Evolutionary conservation across 495 filamentous ascomycete species (phyloP).

Genomic region (Xylaria flabelliformis): DNA sequence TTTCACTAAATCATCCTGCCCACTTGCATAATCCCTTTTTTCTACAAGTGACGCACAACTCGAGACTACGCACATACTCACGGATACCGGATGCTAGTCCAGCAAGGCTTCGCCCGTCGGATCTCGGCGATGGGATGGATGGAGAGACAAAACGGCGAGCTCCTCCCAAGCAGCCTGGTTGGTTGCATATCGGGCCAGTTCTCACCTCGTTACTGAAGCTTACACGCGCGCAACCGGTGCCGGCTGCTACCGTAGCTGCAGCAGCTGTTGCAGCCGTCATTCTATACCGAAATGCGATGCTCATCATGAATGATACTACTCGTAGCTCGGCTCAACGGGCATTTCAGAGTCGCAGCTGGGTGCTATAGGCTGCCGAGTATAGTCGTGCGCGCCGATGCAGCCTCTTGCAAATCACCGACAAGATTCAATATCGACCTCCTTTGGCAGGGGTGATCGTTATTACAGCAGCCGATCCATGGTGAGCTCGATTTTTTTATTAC

Average conservation of each 20-base stretch:
- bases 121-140: constrained; percentile 4
- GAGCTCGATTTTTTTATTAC: constrained; percentile 21
- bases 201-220: background rate
- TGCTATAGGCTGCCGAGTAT: background rate
- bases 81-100: background rate
- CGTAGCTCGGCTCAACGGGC: constrained; percentile 1
- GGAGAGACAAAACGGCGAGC: background rate
- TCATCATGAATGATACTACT: background rate
- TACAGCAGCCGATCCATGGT: constrained; percentile 10
- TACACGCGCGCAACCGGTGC: constrained; percentile 18
- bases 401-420: constrained; percentile 1
- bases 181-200: constrained; percentile 4
- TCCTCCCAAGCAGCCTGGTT: background rate
- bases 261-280: background rate
- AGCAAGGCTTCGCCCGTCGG: background rate
- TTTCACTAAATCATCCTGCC: background rate
- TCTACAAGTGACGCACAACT: background rate
- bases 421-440: constrained; percentile 1
- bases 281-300: background rate
- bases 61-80: background rate
- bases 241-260: constrained; percentile 15
- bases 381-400: background rate
- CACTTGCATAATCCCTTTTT: background rate
- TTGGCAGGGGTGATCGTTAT: constrained; percentile 4
- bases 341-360: background rate